Percentiles rank a stretch among this genome's conserved stretches.
phyloP scores from a whole-genome alignment of 768 basidiomycete species.

The Russula lepida region DNA sequence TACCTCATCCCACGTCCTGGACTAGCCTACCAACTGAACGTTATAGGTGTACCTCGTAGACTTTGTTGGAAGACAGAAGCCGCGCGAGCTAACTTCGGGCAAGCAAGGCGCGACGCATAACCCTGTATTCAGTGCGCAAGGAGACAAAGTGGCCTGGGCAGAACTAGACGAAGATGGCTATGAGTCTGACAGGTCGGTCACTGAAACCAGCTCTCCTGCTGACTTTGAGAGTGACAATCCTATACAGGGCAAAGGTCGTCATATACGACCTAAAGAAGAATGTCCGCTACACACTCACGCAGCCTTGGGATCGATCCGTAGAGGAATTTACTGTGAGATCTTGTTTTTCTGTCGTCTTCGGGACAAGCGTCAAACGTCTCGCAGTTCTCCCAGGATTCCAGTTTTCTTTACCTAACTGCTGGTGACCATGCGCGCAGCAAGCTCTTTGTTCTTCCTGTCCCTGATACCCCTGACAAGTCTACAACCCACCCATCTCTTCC shows the following conservation, averaged over 20 bases:
- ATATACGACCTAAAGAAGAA: slow-evolving; percentile 64
- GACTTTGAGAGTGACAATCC: background rate
- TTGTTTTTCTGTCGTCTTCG: background rate
- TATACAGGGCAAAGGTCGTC: slow-evolving; percentile 58
- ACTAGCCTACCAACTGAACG: background rate
- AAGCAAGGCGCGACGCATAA: slow-evolving; percentile 73
- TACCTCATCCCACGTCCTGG: background rate
- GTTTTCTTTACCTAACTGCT: slow-evolving; percentile 61
- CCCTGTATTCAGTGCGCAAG: slow-evolving; percentile 60
- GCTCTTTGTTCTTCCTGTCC: slow-evolving; percentile 60
- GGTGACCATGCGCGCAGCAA: slow-evolving; percentile 76
- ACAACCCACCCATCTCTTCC: slow-evolving; percentile 42
- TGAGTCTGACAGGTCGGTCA: slow-evolving; percentile 66
- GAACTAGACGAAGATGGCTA: slow-evolving; percentile 84
- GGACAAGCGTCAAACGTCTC: background rate
- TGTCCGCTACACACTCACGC: slow-evolving; percentile 66
- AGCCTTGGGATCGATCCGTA: slow-evolving; percentile 81
- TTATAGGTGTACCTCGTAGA: slow-evolving; percentile 61
- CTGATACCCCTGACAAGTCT: slow-evolving; percentile 48
- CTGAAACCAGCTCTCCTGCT: background rate
- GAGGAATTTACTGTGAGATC: slow-evolving; percentile 46
- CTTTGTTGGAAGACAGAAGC: slow-evolving; percentile 41
- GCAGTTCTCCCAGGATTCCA: slow-evolving; percentile 69
- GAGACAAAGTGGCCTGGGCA: slow-evolving; percentile 76
- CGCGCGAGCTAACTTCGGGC: slow-evolving; percentile 71